Base-by-base conservation (phyloP, 106 monocot species). In the Dioscorea dumetorum region DNA sequence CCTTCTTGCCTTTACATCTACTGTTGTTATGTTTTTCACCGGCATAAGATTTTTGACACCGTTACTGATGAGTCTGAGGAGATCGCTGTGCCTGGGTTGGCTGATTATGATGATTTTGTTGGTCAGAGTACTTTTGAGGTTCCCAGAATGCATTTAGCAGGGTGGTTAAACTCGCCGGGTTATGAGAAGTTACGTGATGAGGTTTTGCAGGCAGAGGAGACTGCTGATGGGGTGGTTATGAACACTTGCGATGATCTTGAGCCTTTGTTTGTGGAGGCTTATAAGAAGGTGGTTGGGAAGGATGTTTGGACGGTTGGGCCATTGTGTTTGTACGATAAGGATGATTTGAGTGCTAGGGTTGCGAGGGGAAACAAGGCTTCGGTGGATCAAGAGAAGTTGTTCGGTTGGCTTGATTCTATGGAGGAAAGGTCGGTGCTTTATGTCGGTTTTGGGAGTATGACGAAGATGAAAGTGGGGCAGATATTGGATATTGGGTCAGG, bases 171-270 rank as follows among this genome's bases (percentile, higher is more conserved):
- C 2, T 4, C 0, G 54, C 61, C 61, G 2, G 62, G 57, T 2
- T 67, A 20, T 22, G 68, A 67, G 34, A 21, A 74, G 22, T 0
- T 77, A 1, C 49, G 34, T 4, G 24, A 57, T 0, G 64, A 78
- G 12, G 11, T 34, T 2, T 0, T 11, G 0, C 60, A 78, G 0
- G 70, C 72, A 0, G 83, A 85, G 65, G 21, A 32, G 7, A 28
- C 64, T 0, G 85, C 88, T 0, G 65, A 76, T 21, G 88, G 88
- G 4, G 49, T 88, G 32, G 71, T 88, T 10, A 52, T 81, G 18
- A 93, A 93, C 62, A 92, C 68, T 50, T 88, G 81, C 70, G 50
- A 63, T 15, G 92, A 78, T 12, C 19, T 93, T 66, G 92, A 93
- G 74, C 59, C 24, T 0, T 23, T 35, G 13, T 85, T 58, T 60